phyloP scores from a whole-genome alignment of 495 filamentous ascomycete genomes.

The Parathielavia hyrcaniae region DNA sequence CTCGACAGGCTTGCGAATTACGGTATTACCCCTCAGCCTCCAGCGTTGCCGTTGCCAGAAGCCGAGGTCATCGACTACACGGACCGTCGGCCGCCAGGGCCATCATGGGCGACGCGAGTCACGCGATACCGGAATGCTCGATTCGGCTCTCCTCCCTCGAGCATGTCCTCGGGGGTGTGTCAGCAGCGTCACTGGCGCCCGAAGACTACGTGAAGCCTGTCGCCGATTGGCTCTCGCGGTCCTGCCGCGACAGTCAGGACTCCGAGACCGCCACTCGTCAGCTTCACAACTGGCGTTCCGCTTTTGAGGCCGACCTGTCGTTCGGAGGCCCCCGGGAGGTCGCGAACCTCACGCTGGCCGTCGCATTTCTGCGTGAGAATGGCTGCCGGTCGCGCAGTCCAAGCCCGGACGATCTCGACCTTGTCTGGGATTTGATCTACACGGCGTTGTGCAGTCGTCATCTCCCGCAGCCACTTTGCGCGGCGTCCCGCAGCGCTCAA shows the following conservation, averaged over 20 bases:
- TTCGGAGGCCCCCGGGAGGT: neutral
- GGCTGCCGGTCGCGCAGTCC: neutral
- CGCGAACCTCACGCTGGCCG: neutral
- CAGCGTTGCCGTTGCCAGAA: too few species aligned
- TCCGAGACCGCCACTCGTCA: neutral
- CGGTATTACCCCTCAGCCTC: too few species aligned
- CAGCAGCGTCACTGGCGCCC: neutral
- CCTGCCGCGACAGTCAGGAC: neutral
- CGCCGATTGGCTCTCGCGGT: neutral
- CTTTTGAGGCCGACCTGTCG: neutral
- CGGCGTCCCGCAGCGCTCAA: constrained; percentile 25
- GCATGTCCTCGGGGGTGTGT: neutral
- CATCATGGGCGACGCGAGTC: too few species aligned
- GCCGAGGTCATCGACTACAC: too few species aligned
- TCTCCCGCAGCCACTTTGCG: neutral
- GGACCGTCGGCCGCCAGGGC: too few species aligned
- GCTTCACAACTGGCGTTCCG: neutral
- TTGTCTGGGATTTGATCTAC: constrained; percentile 9
- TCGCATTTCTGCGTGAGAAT: neutral
- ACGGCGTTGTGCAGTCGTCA: neutral
- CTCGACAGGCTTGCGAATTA: too few species aligned
- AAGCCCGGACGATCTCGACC: constrained; percentile 1
- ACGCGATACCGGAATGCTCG: too few species aligned
- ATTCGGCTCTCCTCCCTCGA: neutral
- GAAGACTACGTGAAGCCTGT: neutral